A percentile compares a stretch with the other conserved stretches of the same genome.
phyloP scores from a whole-genome alignment of 768 basidiomycete species.

The Panellus pusillus region DNA sequence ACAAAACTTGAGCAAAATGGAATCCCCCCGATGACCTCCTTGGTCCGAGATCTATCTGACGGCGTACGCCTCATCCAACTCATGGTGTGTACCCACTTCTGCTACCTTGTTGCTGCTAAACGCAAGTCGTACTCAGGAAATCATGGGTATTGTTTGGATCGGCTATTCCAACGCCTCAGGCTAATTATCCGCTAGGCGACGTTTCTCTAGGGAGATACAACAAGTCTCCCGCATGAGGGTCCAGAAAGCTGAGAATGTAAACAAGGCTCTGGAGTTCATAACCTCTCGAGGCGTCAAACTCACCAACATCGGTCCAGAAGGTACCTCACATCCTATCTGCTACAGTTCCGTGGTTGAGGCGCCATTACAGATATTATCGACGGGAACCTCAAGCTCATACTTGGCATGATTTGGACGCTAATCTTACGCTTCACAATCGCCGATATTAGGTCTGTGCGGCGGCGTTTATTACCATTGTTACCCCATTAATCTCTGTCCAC shows the following conservation, averaged over 20 bases:
- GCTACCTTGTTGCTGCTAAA: background rate
- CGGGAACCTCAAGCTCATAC: slow-evolving; percentile 95
- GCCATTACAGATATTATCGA: slow-evolving; percentile 84
- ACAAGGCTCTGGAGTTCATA: slow-evolving; percentile 95
- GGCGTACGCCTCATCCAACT: slow-evolving; percentile 95
- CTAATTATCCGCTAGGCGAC: slow-evolving; percentile 54
- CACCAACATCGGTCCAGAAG: slow-evolving; percentile 97
- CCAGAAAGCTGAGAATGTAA: slow-evolving; percentile 98
- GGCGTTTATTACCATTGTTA: background rate
- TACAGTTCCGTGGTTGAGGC: slow-evolving; percentile 5
- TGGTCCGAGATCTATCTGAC: slow-evolving; percentile 90
- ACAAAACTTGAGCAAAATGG: slow-evolving; percentile 87
- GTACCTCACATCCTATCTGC: slow-evolving; percentile 34
- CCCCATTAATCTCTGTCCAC: slow-evolving; percentile 16
- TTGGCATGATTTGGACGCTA: slow-evolving; percentile 99
- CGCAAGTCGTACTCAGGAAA: slow-evolving; percentile 61
- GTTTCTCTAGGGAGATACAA: slow-evolving; percentile 95
- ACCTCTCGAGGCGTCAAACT: slow-evolving; percentile 90
- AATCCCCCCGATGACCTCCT: slow-evolving; percentile 84
- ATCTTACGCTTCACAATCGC: slow-evolving; percentile 98
- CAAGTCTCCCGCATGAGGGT: slow-evolving; percentile 83
- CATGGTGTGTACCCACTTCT: slow-evolving; percentile 56
- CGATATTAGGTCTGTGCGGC: slow-evolving; percentile 79
- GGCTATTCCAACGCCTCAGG: background rate
- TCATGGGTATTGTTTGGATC: slow-evolving; percentile 69